Conservation (phyloP, 73 alveolate species). For the Paramecium bursaria region DNA sequence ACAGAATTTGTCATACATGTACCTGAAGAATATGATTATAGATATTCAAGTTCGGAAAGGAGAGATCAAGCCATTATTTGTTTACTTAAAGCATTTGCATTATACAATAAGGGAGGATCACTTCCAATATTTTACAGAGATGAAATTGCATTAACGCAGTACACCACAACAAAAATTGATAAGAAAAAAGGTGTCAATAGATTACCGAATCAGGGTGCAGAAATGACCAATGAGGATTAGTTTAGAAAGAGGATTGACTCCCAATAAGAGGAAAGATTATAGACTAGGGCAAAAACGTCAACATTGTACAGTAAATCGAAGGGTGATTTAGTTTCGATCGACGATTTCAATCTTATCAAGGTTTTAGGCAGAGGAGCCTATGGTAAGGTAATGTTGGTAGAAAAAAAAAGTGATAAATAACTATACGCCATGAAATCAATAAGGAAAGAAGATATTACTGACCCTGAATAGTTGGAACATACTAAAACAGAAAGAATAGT, state of each 20-base stretch:
- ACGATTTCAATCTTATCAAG: conserved; percentile 80
- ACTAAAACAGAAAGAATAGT: conserved; percentile 92
- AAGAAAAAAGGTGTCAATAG: conserved; percentile 82
- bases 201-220: conserved; percentile 77
- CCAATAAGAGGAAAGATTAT: conserved; percentile 53
- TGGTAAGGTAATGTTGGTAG: conserved; percentile 86
- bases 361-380: conserved; percentile 86
- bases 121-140: conserved; percentile 67
- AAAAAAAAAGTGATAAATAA: conserved; percentile 71
- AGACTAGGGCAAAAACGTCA: conserved; percentile 66
- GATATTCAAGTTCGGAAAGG: conserved; percentile 70
- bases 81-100: conserved; percentile 55
- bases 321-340: conserved; percentile 69
- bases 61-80: conserved; percentile 65
- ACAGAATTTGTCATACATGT: conserved; percentile 79
- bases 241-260: conserved; percentile 62
- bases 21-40: conserved; percentile 79
- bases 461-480: conserved; percentile 89
- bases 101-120: conserved; percentile 25
- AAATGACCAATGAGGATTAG: conserved; percentile 76
- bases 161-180: conserved; percentile 83
- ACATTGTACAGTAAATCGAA: conserved; percentile 60
- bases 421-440: conserved; percentile 85
- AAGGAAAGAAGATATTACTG: conserved; percentile 87
- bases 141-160: conserved; percentile 76